Evolutionary conservation across 2,329 filamentous ascomycete genomes (phyloP), one percentile per base, ranked within the genome.

Genomic region (Bipolaris cookei): DNA sequence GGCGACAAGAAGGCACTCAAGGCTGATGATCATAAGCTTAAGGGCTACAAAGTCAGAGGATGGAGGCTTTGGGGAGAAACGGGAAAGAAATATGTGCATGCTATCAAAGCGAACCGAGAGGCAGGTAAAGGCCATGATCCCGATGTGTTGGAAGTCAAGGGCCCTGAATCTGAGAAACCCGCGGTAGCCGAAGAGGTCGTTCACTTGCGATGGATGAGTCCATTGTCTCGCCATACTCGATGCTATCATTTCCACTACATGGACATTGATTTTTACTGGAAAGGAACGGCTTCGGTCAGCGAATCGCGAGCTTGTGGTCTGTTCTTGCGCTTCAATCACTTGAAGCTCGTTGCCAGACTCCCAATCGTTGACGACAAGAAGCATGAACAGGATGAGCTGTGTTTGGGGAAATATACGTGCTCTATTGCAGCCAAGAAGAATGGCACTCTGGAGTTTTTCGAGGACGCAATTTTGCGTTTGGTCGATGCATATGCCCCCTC

Each of bases 261-360:
- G 0, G 67, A 61, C 6, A 51, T 76, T 3, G 69, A 74, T 13
- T 76, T 76, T 50, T 68, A 61, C 48, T 76, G 73, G 74, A 76
- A 74, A 48, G 72, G 72, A 5, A 76, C 74, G 3, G 61, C 65
- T 14, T 70, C 65, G 3, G 68, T 71, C 10, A 62, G 58, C 21
- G 69, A 72, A 46, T 39, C 48, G 3, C 48, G 66, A 1, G 54
- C 30, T 4, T 73, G 65, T 45, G 73, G 72, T 0, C 46, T 51
- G 5, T 63, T 63, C 7, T 37, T 72, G 3, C 57, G 61, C 1
- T 74, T 64, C 52, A 70, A 68, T 30, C 72, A 76, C 48, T 41
- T 76, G 18, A 76, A 76, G 52, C 61, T 76, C 4, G 58, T 72
- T 7, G 74, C 68, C 0, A 46, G 30, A 25, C 3, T 55, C 6